phyloP scores from a whole-genome alignment of 2,329 filamentous ascomycete genomes.

The Apiospora malaysiana region DNA sequence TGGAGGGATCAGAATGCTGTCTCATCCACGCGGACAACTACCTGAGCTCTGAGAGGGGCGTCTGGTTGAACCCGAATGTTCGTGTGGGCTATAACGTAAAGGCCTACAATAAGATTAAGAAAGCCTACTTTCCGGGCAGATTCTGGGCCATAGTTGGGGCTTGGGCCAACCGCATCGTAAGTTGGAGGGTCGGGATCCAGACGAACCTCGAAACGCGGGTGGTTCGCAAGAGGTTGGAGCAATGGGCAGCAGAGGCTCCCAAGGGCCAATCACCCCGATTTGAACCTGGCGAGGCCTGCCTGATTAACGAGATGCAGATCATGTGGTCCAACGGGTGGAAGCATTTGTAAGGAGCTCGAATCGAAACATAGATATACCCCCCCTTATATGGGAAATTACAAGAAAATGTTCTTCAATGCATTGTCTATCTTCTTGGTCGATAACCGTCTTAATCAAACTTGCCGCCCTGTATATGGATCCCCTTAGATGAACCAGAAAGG shows the following conservation, averaged over 20 bases:
- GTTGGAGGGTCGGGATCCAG: conserved; percentile 41
- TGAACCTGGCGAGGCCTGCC: conserved; percentile 55
- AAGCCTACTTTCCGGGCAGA: conserved; percentile 47
- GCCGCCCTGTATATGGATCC: neutral
- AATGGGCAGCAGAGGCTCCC: conserved; percentile 46
- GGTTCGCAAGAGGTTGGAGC: conserved; percentile 47
- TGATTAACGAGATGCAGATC: conserved; percentile 66
- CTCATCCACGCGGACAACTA: conserved; percentile 65
- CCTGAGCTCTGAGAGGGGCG: conserved; percentile 48
- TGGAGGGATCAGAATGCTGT: conserved; percentile 69
- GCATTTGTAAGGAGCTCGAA: conserved; percentile 50
- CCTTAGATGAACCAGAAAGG: neutral
- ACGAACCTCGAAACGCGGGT: conserved; percentile 43
- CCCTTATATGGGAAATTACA: neutral
- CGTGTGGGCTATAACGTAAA: conserved; percentile 56
- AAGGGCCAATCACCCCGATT: conserved; percentile 36
- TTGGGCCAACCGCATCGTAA: conserved; percentile 43
- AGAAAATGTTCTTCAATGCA: neutral
- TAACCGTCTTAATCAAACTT: neutral
- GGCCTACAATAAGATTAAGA: conserved; percentile 45
- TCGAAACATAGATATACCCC: conserved; percentile 18
- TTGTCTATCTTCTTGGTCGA: neutral
- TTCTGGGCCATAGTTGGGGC: conserved; percentile 51
- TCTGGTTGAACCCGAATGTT: conserved; percentile 62
- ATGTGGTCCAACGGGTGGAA: conserved; percentile 64